Base-by-base conservation (phyloP, 495 filamentous ascomycete genomes). In the Aeminium ludgeri region DNA sequence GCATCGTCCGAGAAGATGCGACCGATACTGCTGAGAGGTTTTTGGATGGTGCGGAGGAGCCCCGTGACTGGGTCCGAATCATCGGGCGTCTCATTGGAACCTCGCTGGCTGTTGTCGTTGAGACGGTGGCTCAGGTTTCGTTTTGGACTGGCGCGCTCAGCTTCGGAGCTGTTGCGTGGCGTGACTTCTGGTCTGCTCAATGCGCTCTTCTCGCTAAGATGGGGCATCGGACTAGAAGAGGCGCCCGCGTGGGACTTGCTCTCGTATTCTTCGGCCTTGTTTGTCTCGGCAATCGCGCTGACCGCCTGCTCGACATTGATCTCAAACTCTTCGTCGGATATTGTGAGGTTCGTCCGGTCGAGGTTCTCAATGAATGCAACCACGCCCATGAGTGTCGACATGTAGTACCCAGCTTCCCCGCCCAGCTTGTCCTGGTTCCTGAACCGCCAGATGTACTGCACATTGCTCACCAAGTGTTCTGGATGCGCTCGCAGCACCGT, bases 281-380 rank as follows among this genome's bases (percentile, higher is more conserved):
- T 82, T 50, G 81, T 78, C 59, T 96, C 86, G 1, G 89, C 86
- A 45, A 97, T 95, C 12, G 81, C 82, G n/a, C 84, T 92, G 10
- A 97, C 89, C 7, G 89, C 85, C 6, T 80, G 82, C 61, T 99
- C 89, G 30, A 99, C 89, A 50, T 91, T 86, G 48, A 69, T 70
- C 55, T 99, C 89, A 55, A 96, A 99, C 19, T 95, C 89, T 48
- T 86, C 84, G 50, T 95, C 85, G 13, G 80, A 78, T 36, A 99
- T 85, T 5, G 91, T 95, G 17, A 99, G 60, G 47, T 76, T 86
- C 5, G 91, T 96, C 20, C 86, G 75, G 63, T 96, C 89, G 50
- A 99, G 74, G 27, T 78, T 87, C 58, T 99, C 89, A 50, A 99
- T 85, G 58, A 96, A 99, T 55, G 93, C 84, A 40, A 96, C 80